Evolutionary conservation across 2,329 filamentous ascomycete species (phyloP).

Genomic region (Pseudogymnoascus sp.): DNA sequence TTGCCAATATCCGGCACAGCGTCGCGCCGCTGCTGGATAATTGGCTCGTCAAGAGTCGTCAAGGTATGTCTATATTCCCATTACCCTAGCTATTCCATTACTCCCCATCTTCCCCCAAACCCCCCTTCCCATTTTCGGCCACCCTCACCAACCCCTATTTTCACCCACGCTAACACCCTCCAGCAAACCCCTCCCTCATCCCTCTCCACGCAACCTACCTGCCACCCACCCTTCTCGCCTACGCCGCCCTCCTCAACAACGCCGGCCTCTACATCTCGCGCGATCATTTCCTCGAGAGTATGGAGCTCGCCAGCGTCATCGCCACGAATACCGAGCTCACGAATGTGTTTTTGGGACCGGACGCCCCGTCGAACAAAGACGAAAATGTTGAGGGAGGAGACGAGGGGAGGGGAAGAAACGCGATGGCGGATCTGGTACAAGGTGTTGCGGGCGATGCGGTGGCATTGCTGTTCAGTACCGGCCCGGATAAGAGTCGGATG

Average conservation of each 20-base stretch:
- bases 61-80: constrained; percentile 11
- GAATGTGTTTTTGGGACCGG: background rate
- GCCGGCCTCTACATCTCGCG: constrained; percentile 66
- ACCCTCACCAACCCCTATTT: background rate
- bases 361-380: background rate
- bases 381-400: background rate
- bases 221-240: constrained; percentile 77
- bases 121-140: no score
- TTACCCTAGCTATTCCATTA: no score
- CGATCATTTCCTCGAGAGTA: constrained; percentile 70
- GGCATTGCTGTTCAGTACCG: background rate
- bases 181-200: background rate
- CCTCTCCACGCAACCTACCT: constrained; percentile 47
- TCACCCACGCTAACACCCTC: background rate
- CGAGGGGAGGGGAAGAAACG: background rate
- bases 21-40: background rate
- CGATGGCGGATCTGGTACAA: background rate
- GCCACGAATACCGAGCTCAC: constrained; percentile 45
- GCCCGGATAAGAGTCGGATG: background rate
- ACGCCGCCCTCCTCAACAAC: constrained; percentile 71
- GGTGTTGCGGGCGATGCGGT: background rate
- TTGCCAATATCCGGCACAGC: background rate
- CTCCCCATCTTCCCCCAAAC: no score
- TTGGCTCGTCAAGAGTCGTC: background rate
- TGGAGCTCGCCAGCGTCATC: constrained; percentile 73